Evolutionary conservation across 1,284 basidiomycete genomes (phyloP), one percentile per base, ranked within the genome.

Genomic region (Fomes fomentarius): DNA sequence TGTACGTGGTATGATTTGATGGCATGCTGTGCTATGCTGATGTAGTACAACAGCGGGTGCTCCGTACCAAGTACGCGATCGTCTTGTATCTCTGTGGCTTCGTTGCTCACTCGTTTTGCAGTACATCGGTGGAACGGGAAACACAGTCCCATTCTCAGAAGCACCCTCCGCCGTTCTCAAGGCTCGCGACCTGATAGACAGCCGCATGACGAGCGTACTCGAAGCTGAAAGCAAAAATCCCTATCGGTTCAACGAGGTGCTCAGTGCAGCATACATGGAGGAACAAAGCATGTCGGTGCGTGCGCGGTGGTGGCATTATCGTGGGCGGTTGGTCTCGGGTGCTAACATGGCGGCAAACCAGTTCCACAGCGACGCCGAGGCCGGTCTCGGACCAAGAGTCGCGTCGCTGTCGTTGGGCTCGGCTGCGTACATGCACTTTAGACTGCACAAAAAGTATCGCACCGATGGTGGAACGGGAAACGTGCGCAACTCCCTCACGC

Each of bases 211-310:
- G 37, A 53, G 61, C 2, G 66, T 76, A 47, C 76, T 78, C 12
- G 58, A 84, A 21, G 58, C 60, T 1, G 59, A 62, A 19, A 52
- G 69, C 14, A 28, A 24, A 5, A 30, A 26, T 12, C 41, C 43
- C n/a, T 50, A 49, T 45, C 56, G 69, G 0, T 91, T 92, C 72
- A 92, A 92, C 61, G 90, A 92, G 66, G 78, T 92, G 30, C 76
- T 92, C 28, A 90, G 84, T 54, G 88, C 86, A 33, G 89, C 86
- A 1, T 92, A 92, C 63, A 89, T 92, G 86, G 85, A 89, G 64
- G 78, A 81, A 54, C 90, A 92, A 68, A 87, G 79, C 66, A 92
- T 92, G 90, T 81, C 87, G 49, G 89, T 90, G 65, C 66, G 85
- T n/a, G n/a, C n/a, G n/a, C n/a, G n/a, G n/a, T n/a, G n/a, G n/a